Base-by-base conservation (phyloP, 805 yeast species). In the Zygoascus flipseniorum region DNA sequence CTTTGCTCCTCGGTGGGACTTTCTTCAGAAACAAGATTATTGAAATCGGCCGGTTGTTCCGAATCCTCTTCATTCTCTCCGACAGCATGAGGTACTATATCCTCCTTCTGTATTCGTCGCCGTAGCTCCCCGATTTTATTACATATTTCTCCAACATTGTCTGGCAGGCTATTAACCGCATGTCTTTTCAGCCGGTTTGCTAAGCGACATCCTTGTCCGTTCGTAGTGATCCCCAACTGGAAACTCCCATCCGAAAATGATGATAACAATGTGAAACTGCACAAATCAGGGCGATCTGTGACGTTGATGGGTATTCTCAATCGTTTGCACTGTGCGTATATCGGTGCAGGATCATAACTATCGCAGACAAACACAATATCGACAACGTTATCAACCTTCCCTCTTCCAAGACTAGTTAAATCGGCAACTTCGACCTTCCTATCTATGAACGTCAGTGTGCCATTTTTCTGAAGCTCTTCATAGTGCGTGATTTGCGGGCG, bases 171-270 rank as follows among this genome's bases (percentile, higher is more conserved):
- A 39, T 60, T 61, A 0, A 81, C 79, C 43, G 88, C 69, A 56
- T 86, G 95, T 57, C 97, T 73, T 61, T 82, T 85, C 60, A 90
- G 77, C 60, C 96, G 75, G 52, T 82, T 79, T 1, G 96, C 95
- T 50, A 90, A 72, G 50, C 88, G 80, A 70, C 97, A 90, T 4
- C 97, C 97, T 69, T 86, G 86, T 0, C 96, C 95, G 26, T 83
- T 79, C 0, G 97, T 90, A 2, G 92, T 81, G 9, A 90, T 80
- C 0, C 96, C 95, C 51, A 90, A 60, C 66, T 86, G 92, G 68
- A 90, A 81, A 50, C 78, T 81, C 6, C 95, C 93, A 53, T 83
- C 81, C 1, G 73, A 70, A 63, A 78, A 80, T 0, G 90, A 80
- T 0, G 97, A 85, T 20, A 89, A 72, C 52, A 89, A 67, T 0